phyloP scores from a whole-genome alignment of 176 grass and related monocot genomes.

The Eragrostis nindensis region DNA sequence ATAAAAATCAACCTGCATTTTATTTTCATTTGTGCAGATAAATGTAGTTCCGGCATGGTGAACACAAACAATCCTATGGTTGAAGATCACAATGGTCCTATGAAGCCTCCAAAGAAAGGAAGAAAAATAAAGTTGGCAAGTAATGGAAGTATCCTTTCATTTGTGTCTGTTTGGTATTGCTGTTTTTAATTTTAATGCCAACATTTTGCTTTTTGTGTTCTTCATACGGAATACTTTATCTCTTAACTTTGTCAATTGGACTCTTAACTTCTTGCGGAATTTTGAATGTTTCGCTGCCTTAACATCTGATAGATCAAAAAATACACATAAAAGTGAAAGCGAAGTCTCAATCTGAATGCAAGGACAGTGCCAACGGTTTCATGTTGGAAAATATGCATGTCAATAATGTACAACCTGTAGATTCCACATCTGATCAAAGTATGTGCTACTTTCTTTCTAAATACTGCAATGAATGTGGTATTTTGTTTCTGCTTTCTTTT shows the following conservation, averaged over 20 bases:
- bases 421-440: slow-evolving; percentile 39
- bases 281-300: slow-evolving; percentile 27
- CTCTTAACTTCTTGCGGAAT: background rate
- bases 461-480: background rate
- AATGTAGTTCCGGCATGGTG: slow-evolving; percentile 45
- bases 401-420: slow-evolving; percentile 15
- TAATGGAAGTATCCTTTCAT: slow-evolving; percentile 64
- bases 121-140: slow-evolving; percentile 56
- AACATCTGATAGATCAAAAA: slow-evolving; percentile 48
- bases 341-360: slow-evolving; percentile 37
- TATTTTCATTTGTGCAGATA: slow-evolving; percentile 34
- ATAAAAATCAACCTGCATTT: background rate
- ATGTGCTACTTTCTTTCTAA: slow-evolving; percentile 36
- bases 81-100: slow-evolving; percentile 36
- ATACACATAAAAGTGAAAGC: slow-evolving; percentile 50
- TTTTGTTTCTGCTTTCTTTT: background rate
- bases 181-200: slow-evolving; percentile 18
- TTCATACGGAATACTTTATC: slow-evolving; percentile 7
- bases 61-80: slow-evolving; percentile 33
- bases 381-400: slow-evolving; percentile 32
- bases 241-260: background rate
- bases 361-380: slow-evolving; percentile 40
- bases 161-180: background rate
- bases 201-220: background rate
- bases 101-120: slow-evolving; percentile 63